These are phyloP conservation scores for Pseudonectria buxi DNA, from an alignment of 2,329 filamentous ascomycete species.

Conservation along the genomic window DNA sequence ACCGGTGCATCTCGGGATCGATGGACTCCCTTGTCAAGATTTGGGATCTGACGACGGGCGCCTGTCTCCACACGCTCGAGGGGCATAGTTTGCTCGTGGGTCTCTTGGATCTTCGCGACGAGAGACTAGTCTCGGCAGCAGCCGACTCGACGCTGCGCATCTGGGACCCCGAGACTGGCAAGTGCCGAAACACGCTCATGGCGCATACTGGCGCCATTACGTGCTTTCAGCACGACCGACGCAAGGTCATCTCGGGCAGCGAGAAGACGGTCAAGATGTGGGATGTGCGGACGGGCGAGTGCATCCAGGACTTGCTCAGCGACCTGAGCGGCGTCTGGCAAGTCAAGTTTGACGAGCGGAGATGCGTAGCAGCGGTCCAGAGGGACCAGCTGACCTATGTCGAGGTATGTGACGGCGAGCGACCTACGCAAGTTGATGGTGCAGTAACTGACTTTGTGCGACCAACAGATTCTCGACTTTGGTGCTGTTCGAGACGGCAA, in stretches of 20 bases:
- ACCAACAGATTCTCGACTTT: conserved; percentile 97
- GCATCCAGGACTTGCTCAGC: conserved; percentile 84
- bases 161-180: conserved; percentile 91
- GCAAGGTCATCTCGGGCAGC: conserved; percentile 93
- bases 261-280: conserved; percentile 98
- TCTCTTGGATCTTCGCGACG: conserved; percentile 79
- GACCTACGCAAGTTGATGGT: conserved; percentile 2
- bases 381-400: conserved; percentile 89
- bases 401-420: conserved; percentile 58
- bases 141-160: conserved; percentile 93
- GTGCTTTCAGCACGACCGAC: conserved; percentile 95
- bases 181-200: conserved; percentile 82
- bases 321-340: conserved; percentile 98
- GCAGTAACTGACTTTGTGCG: no score
- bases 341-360: conserved; percentile 91
- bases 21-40: conserved; percentile 99
- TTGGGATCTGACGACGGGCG: conserved; percentile 85
- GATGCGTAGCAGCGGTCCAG: conserved; percentile 95
- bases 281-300: conserved; percentile 89
- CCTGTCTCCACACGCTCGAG: conserved; percentile 81
- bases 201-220: conserved; percentile 97
- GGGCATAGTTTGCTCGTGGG: conserved; percentile 91
- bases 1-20: conserved; percentile 92
- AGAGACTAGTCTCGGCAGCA: conserved; percentile 87
- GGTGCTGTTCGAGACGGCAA: conserved; percentile 87